A percentile compares a stretch with the other conserved stretches of the same genome.
These are phyloP conservation scores for Suillus brevipes DNA, from an alignment of 768 basidiomycete genomes.

Conservation along the genomic window DNA sequence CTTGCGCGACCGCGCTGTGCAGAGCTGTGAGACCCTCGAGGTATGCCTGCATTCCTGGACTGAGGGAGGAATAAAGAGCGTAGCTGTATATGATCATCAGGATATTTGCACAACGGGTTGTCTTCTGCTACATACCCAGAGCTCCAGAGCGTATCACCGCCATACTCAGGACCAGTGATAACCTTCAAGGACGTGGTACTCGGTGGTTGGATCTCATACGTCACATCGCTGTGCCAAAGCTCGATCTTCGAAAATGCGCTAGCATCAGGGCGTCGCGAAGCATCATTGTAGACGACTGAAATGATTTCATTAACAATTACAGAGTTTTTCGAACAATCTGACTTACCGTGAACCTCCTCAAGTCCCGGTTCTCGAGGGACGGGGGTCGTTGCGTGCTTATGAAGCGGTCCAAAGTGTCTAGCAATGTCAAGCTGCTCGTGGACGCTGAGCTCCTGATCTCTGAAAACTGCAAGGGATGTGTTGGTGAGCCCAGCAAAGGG, in stretches of 20 bases:
- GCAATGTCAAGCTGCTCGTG: conserved; percentile 72
- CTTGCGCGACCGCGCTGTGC: conserved; percentile 77
- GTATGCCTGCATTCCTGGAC: conserved; percentile 71
- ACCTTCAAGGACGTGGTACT: conserved; percentile 76
- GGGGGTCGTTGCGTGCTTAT: conserved; percentile 82
- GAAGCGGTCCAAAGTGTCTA: conserved; percentile 70
- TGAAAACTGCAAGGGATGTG: conserved; percentile 55
- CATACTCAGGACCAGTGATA: conserved; percentile 65
- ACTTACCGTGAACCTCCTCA: conserved; percentile 64
- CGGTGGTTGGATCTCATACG: conserved; percentile 81
- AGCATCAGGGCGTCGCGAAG: conserved; percentile 60
- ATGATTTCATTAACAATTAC: conserved; percentile 10
- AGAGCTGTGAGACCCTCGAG: conserved; percentile 72
- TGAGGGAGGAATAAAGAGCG: conserved; percentile 78
- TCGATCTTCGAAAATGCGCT: conserved; percentile 71
- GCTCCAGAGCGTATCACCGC: conserved; percentile 81
- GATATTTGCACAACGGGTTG: background rate
- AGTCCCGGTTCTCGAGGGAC: conserved; percentile 69
- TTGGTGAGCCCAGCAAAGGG: background rate
- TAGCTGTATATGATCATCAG: conserved; percentile 46
- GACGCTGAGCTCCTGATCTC: conserved; percentile 69
- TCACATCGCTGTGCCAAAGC: conserved; percentile 80
- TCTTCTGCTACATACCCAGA: conserved; percentile 54
- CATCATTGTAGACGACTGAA: conserved; percentile 71
- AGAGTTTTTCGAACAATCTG: background rate